A percentile compares a stretch with the other conserved stretches of the same genome.
These are phyloP conservation scores for Arthroderma sp. DNA, from an alignment of 2,329 filamentous ascomycete species.

Conservation along the genomic window DNA sequence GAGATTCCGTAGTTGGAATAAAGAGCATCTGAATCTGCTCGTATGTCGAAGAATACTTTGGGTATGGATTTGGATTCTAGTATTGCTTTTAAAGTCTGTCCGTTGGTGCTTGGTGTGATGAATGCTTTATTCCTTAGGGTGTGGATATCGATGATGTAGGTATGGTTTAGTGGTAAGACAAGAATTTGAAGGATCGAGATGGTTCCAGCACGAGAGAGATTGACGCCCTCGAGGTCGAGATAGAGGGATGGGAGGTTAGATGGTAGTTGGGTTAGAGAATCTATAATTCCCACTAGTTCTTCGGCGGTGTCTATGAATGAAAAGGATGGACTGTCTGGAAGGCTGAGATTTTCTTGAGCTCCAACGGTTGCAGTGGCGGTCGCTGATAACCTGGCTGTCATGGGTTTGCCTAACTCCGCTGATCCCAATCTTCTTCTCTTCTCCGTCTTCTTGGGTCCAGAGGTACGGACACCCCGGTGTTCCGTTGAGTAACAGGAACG, in stretches of 20 bases:
- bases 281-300: no score
- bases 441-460: no score
- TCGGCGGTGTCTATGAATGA: no score
- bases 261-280: no score
- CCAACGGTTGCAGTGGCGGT: no score
- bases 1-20: constrained; percentile 33
- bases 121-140: constrained; percentile 29
- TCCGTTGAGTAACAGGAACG: no score
- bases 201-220: constrained; percentile 31
- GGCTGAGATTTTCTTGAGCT: no score
- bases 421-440: no score
- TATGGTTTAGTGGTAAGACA: constrained; percentile 16
- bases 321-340: no score
- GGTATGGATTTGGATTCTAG: constrained; percentile 32
- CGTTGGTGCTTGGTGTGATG: constrained; percentile 15
- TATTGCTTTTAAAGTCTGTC: constrained; percentile 25
- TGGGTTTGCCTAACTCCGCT: no score
- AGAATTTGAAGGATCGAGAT: constrained; percentile 36
- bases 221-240: constrained; percentile 38
- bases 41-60: constrained; percentile 48
- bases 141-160: constrained; percentile 36
- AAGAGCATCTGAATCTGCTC: constrained; percentile 45
- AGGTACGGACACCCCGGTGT: no score
- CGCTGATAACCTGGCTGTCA: no score
- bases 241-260: constrained; percentile 27